Evolutionary conservation across 345 rosid species (phyloP).

Genomic region (Acer saccharum): DNA sequence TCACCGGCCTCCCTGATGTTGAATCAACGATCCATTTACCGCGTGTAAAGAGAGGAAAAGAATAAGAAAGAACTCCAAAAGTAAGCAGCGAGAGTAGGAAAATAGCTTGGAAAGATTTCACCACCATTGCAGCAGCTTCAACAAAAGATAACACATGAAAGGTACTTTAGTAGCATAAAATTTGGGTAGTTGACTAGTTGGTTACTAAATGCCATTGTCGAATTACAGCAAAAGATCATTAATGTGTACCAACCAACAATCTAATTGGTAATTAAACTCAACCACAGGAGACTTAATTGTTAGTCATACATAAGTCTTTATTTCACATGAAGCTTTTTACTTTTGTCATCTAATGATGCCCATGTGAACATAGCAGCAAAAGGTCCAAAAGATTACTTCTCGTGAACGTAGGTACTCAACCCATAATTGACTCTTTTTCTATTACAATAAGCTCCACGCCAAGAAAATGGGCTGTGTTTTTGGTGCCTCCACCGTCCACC

Average conservation of each 20-base stretch:
- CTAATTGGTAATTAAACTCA: not conserved
- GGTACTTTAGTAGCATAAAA: not conserved
- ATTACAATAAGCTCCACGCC: not conserved
- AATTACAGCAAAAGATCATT: not conserved
- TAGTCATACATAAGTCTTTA: not conserved
- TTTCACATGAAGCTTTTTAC: not conserved
- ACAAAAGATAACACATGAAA: not conserved
- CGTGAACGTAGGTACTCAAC: not conserved
- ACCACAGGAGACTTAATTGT: not conserved
- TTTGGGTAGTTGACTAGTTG: not conserved
- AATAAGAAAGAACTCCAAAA: not conserved
- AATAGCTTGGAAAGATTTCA: not conserved
- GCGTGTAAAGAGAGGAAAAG: constrained; percentile 23
- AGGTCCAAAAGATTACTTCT: not conserved
- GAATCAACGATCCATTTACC: constrained; percentile 32
- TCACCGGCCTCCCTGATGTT: constrained; percentile 21
- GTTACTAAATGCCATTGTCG: not conserved
- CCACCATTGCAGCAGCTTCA: constrained; percentile 10
- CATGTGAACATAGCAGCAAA: not conserved
- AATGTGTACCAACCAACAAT: not conserved
- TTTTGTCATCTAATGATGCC: not conserved
- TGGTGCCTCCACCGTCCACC: not conserved
- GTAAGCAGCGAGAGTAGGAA: constrained; percentile 13
- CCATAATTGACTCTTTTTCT: not conserved
- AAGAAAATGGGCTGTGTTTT: not conserved